Evolutionary conservation across 495 filamentous ascomycete species (phyloP).

Genomic region (Lasiosphaeris hirsuta): DNA sequence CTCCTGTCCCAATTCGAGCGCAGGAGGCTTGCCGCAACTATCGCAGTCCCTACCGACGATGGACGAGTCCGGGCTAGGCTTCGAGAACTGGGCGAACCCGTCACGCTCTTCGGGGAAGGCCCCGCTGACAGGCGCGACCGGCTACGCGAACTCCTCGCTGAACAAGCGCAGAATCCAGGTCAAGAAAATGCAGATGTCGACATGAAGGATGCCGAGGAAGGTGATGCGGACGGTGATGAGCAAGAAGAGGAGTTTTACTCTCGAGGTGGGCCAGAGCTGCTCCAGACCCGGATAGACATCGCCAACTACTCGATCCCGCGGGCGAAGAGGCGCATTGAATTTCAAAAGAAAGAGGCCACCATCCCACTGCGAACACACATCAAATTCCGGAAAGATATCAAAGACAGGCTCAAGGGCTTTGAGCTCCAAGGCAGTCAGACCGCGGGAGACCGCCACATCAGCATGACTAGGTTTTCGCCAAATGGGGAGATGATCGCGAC

Average conservation of each 20-base stretch:
- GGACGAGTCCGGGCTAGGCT: conserved; percentile 74
- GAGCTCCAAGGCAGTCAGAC: conserved; percentile 91
- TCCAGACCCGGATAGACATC: conserved; percentile 75
- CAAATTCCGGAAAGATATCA: conserved; percentile 83
- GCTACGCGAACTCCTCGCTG: conserved; percentile 74
- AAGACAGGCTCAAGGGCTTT: conserved; percentile 76
- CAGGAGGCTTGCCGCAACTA: conserved; percentile 80
- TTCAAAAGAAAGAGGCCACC: conserved; percentile 72
- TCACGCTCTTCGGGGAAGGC: conserved; percentile 94
- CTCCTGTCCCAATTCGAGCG: conserved; percentile 87
- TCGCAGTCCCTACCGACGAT: conserved; percentile 96
- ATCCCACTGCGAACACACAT: conserved; percentile 86
- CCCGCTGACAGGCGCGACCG: conserved; percentile 82
- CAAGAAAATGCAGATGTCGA: conserved; percentile 55
- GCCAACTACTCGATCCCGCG: conserved; percentile 81
- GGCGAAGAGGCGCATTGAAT: conserved; percentile 70
- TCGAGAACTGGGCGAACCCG: conserved; percentile 82
- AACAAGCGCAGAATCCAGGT: conserved; percentile 60
- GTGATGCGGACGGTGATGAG: conserved; percentile 60
- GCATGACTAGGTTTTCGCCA: conserved; percentile 86
- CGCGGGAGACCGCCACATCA: conserved; percentile 82
- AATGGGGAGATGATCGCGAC: conserved; percentile 79
- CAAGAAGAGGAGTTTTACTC: conserved; percentile 98
- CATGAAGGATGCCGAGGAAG: conserved; percentile 65
- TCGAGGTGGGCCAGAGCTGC: conserved; percentile 66